Evolutionary conservation across 1,284 basidiomycete species (phyloP).

Genomic region (Cutaneotrichosporon sp.): DNA sequence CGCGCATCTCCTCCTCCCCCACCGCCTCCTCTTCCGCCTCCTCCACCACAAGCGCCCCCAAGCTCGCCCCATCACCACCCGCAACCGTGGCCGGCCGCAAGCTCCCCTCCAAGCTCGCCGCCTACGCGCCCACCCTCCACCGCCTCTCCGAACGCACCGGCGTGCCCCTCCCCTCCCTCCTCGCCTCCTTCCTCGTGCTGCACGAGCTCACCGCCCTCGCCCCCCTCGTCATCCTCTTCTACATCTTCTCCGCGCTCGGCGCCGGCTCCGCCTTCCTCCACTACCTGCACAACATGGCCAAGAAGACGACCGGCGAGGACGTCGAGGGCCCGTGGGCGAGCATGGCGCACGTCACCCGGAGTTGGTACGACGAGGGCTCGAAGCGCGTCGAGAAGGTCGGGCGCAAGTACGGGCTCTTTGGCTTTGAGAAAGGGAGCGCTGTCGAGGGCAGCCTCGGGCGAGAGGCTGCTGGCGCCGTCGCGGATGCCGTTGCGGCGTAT

Average conservation of each 20-base stretch:
- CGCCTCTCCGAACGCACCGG: conserved; percentile 39
- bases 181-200: conserved; percentile 76
- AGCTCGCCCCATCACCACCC: neutral
- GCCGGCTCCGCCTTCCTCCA: conserved; percentile 69
- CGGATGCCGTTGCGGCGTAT: conserved; percentile 72
- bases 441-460: conserved; percentile 12
- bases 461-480: conserved; percentile 44
- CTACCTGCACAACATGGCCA: conserved; percentile 28
- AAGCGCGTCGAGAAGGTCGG: conserved; percentile 71
- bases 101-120: conserved; percentile 21
- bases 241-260: conserved; percentile 66
- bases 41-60: neutral
- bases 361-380: conserved; percentile 75
- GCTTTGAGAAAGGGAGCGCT: conserved; percentile 62
- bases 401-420: conserved; percentile 75
- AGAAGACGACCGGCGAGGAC: conserved; percentile 17
- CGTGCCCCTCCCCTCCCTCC: conserved; percentile 69
- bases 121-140: conserved; percentile 36
- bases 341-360: conserved; percentile 56
- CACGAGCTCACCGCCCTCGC: conserved; percentile 85
- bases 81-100: neutral
- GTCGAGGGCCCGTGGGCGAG: neutral
- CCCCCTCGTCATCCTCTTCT: conserved; percentile 76
- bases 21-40: neutral
- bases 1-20: neutral